Evolutionary conservation across 306 rosid genomes (phyloP).

Genomic region (Acmispon strigosus): DNA sequence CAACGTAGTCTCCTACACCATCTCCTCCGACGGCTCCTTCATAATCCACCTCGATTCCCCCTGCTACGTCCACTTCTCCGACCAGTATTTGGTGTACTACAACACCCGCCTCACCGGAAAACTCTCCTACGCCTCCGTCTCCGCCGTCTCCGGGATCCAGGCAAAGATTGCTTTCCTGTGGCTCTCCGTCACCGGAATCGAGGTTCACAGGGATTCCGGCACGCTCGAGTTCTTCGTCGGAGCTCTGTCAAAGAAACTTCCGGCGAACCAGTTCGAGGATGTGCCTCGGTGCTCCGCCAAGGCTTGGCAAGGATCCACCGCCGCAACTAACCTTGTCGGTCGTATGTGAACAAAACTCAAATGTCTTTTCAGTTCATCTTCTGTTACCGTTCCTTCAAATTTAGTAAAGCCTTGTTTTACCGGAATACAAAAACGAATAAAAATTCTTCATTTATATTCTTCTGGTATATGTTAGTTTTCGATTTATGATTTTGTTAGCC

Average conservation of each 20-base stretch:
- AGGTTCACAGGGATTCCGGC: constrained; percentile 25
- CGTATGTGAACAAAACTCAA: not conserved
- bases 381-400: not conserved
- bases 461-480: too few species aligned
- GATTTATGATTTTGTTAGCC: too few species aligned
- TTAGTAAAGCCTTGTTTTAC: not conserved
- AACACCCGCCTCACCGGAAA: constrained; percentile 41
- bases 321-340: constrained; percentile 3
- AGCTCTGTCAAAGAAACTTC: constrained; percentile 46
- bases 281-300: constrained; percentile 38
- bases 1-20: constrained; percentile 54
- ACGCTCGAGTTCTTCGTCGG: constrained; percentile 54
- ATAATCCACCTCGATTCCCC: constrained; percentile 35
- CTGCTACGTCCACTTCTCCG: constrained; percentile 52
- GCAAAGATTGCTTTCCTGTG: constrained; percentile 59
- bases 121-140: constrained; percentile 38
- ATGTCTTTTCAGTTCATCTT: too few species aligned
- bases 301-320: not conserved
- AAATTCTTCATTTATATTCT: too few species aligned
- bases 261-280: constrained; percentile 37
- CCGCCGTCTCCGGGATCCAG: constrained; percentile 61
- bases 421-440: too few species aligned
- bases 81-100: constrained; percentile 39
- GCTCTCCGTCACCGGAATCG: constrained; percentile 58
- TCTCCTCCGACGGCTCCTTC: constrained; percentile 42